Conservation (phyloP, 2,329 filamentous ascomycete species). For the Fusarium anthophilum region DNA sequence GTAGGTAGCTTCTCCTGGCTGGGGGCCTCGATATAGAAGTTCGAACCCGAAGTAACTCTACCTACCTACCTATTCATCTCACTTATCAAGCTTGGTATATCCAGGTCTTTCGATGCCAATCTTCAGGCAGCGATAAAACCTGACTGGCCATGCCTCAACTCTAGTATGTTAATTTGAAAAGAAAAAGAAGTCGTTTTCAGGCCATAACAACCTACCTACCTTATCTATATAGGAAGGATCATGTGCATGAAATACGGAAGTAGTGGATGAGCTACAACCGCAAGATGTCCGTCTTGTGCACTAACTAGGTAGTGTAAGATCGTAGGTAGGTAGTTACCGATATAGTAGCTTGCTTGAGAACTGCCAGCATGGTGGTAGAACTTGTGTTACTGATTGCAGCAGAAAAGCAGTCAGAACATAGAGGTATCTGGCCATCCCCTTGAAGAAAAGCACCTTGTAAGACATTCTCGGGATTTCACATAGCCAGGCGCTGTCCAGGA, state of each 20-base stretch:
- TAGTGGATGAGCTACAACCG: slow-evolving; percentile 15
- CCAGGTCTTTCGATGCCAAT: background rate
- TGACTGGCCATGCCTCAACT: background rate
- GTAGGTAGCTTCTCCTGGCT: background rate
- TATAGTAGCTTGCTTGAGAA: background rate
- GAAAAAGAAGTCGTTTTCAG: background rate
- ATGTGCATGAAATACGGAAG: slow-evolving; percentile 13
- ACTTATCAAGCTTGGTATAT: background rate
- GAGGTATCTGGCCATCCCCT: background rate
- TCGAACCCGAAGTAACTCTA: background rate
- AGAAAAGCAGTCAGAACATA: background rate
- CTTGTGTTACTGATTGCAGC: background rate
- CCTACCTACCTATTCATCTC: background rate
- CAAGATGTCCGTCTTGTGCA: slow-evolving; percentile 6
- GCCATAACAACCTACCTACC: background rate
- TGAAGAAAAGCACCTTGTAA: background rate
- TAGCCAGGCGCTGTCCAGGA: background rate
- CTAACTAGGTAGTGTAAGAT: too few species aligned
- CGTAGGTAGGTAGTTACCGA: too few species aligned
- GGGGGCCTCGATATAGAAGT: slow-evolving; percentile 3
- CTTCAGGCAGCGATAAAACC: background rate
- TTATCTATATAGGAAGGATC: slow-evolving; percentile 3
- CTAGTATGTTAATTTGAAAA: background rate
- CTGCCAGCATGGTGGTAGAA: background rate
- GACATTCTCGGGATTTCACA: background rate